Evolutionary conservation across 441 rosid species (phyloP).

Genomic region (Syzygium malaccense): DNA sequence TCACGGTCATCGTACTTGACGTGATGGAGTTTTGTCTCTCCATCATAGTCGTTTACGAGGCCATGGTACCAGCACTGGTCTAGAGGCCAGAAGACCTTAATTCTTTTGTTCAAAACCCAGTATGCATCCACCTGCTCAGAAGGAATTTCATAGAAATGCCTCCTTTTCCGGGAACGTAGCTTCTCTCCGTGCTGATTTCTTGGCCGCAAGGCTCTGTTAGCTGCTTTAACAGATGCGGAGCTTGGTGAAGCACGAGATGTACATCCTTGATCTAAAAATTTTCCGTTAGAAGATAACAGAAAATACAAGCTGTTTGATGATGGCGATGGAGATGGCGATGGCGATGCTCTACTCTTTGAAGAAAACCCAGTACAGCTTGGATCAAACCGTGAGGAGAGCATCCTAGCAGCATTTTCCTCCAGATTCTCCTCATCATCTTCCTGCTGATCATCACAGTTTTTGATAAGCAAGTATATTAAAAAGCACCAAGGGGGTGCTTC

Average conservation of each 20-base stretch:
- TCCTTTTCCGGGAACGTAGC: slow-evolving; percentile 58
- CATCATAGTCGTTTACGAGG: slow-evolving; percentile 65
- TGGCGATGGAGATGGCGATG: slow-evolving; percentile 24
- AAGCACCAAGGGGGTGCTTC: not conserved
- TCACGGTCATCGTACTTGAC: slow-evolving; percentile 96
- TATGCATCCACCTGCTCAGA: slow-evolving; percentile 56
- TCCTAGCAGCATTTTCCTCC: slow-evolving; percentile 96
- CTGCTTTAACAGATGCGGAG: slow-evolving; percentile 47
- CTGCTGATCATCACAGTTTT: slow-evolving; percentile 24
- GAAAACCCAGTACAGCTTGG: slow-evolving; percentile 79
- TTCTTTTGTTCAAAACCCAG: slow-evolving; percentile 68
- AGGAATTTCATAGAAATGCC: slow-evolving; percentile 77
- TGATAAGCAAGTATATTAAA: not conserved
- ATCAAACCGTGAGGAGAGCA: slow-evolving; percentile 90
- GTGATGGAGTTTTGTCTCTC: slow-evolving; percentile 74
- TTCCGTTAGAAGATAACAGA: slow-evolving; percentile 32
- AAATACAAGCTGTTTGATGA: slow-evolving; percentile 32
- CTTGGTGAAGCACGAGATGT: slow-evolving; percentile 37
- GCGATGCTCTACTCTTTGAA: slow-evolving; percentile 37
- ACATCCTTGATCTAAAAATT: slow-evolving; percentile 18
- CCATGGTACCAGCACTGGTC: slow-evolving; percentile 91
- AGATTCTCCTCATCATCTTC: slow-evolving; percentile 91
- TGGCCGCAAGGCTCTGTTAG: slow-evolving; percentile 72
- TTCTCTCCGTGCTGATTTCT: slow-evolving; percentile 49
- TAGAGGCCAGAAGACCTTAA: slow-evolving; percentile 94